Evolutionary conservation across 768 basidiomycete species (phyloP).

Genomic region (Tulasnella sp.): DNA sequence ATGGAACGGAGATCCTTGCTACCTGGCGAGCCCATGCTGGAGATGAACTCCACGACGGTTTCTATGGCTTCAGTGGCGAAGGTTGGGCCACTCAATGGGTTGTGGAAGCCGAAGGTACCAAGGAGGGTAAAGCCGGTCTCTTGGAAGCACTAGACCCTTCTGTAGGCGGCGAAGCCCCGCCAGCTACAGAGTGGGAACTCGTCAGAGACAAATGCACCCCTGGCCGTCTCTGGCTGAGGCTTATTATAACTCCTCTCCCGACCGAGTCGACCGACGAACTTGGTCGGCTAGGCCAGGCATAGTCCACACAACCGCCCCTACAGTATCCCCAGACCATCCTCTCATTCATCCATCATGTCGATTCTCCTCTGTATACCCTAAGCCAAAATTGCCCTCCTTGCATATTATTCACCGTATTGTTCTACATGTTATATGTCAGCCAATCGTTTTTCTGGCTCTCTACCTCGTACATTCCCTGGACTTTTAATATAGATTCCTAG

Average conservation of each 20-base stretch:
- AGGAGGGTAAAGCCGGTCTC: conserved; percentile 31
- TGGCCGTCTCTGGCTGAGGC: conserved; percentile 11
- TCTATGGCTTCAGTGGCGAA: conserved; percentile 40
- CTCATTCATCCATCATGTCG: neutral
- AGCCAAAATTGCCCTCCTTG: neutral
- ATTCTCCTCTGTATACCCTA: neutral
- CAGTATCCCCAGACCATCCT: neutral
- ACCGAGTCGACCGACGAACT: conserved; percentile 20
- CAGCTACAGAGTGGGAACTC: conserved; percentile 17
- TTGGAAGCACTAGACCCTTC: conserved; percentile 6
- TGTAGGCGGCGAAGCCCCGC: neutral
- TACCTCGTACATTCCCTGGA: neutral
- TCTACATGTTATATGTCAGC: neutral
- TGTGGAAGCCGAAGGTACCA: conserved; percentile 72
- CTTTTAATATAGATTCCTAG: neutral
- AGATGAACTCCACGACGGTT: neutral
- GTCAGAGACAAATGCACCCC: conserved; percentile 18
- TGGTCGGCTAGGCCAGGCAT: neutral
- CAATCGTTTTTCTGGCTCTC: neutral
- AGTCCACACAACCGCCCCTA: neutral
- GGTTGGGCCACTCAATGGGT: conserved; percentile 77
- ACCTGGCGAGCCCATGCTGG: neutral
- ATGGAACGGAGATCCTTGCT: conserved; percentile 34
- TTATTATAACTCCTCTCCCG: neutral
- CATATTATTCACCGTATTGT: neutral